Conservation (phyloP, 2,329 filamentous ascomycete genomes). For the Nemania sp. region DNA sequence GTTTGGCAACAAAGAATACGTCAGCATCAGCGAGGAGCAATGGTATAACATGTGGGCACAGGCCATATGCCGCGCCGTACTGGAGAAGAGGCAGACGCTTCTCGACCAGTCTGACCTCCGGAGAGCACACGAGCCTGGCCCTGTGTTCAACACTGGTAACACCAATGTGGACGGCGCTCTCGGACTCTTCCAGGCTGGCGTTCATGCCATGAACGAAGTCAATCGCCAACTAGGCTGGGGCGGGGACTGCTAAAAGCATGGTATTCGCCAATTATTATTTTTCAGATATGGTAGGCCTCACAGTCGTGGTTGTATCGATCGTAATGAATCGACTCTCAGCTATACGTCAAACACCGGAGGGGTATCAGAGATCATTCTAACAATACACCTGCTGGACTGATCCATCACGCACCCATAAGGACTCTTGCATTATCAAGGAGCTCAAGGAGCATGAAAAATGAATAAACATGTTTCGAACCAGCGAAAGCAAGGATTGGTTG, state of each 20-base stretch:
- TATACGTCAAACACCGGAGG: no score
- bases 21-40: constrained; percentile 58
- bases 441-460: no score
- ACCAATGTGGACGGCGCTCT: constrained; percentile 46
- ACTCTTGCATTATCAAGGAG: no score
- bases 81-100: constrained; percentile 59
- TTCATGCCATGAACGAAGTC: constrained; percentile 56
- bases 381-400: no score
- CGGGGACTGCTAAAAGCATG: constrained; percentile 35
- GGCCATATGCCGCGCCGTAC: constrained; percentile 62
- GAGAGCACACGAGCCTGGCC: constrained; percentile 46
- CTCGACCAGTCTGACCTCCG: constrained; percentile 62
- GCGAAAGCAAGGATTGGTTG: background rate
- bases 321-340: no score
- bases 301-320: constrained; percentile 1
- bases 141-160: constrained; percentile 46
- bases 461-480: background rate
- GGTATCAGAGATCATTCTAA: background rate
- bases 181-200: constrained; percentile 52
- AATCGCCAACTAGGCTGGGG: constrained; percentile 62
- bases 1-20: constrained; percentile 52
- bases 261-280: background rate
- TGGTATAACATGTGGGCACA: constrained; percentile 68
- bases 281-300: constrained; percentile 17
- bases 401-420: no score